A percentile compares a stretch with the other conserved stretches of the same genome.
Conservation (phyloP, 169 alveolate genomes). For the Babesia bigemina region DNA sequence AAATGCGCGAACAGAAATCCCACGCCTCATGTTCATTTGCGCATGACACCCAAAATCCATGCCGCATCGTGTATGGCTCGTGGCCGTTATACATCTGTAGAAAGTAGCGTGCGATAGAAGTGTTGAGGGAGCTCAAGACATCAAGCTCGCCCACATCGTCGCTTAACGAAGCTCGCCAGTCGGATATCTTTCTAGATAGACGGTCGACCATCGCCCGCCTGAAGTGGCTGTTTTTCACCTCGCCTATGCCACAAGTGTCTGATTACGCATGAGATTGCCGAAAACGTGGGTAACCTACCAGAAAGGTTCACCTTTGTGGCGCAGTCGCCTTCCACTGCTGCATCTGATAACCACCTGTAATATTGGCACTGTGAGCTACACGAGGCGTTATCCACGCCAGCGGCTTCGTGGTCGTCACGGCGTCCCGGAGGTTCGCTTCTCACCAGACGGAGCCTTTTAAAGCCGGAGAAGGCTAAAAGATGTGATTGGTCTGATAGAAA, state of each 20-base stretch:
- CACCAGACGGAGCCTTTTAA: background rate
- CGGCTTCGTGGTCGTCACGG: constrained; percentile 28
- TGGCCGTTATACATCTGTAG: background rate
- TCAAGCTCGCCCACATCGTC: no score
- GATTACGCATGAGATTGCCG: background rate
- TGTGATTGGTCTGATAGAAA: background rate
- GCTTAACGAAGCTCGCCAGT: background rate
- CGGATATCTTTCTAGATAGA: background rate
- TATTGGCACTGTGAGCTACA: background rate
- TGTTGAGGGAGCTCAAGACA: no score
- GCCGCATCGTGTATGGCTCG: background rate
- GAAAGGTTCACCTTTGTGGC: background rate
- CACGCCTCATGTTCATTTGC: background rate
- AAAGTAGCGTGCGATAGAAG: no score
- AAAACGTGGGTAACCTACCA: background rate
- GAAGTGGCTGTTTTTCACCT: background rate
- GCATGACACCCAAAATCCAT: constrained; percentile 26
- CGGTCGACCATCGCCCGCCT: background rate
- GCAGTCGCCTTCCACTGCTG: background rate
- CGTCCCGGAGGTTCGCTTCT: background rate
- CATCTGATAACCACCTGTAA: background rate
- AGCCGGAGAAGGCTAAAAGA: background rate
- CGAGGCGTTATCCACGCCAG: background rate
- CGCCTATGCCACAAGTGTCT: background rate
- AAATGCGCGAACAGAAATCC: constrained; percentile 6